Base-by-base conservation (phyloP, 2,329 filamentous ascomycete genomes). In the Ceratocystiopsis brevicomis region DNA sequence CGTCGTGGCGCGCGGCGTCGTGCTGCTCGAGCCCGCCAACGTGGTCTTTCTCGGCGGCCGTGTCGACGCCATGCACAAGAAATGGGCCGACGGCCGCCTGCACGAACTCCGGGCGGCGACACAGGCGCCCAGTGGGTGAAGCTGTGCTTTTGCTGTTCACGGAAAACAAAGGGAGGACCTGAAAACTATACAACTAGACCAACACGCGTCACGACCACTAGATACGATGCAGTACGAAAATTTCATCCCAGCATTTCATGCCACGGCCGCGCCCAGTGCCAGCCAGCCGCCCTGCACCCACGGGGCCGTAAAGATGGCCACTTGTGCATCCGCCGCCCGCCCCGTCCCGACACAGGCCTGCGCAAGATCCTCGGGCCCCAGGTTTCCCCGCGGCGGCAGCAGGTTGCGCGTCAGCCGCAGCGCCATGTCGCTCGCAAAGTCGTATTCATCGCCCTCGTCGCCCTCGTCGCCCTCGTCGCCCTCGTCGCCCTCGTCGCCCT, bases 11-110 rank as follows among this genome's bases (percentile, higher is more conserved):
- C 69, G 88, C 44, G 90, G 86, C 0, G 71, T 81, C 41, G 54
- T 93, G n/a, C 61, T 96, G 59, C 64, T 98, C 17, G 78, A 85
- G 48, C 77, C 83, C 1, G 63, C 62, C 2, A 75, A 59, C 45
- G 78, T 76, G 43, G 68, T 72, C n/a, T 55, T 93, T 2, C 60
- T 95, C n/a, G 90, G 90, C 2, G 90, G 90, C 0, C 92, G 83
- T 61, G 71, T 96, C 38, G 86, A 95, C 44, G 66, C 65, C 0
- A 73, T 86, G 67, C 83, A 96, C 54, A 78, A 74, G 55, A 67
- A 67, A 9, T 96, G 88, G 88, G 67, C 68, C 39, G 73, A 77
- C 14, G 75, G 74, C 2, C 69, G 82, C 49, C 77, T 94, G 57
- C 69, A 67, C 40, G 71, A 73, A 49, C 58, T 96, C 47, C 76